A percentile compares a stretch with the other conserved stretches of the same genome.
Conservation (phyloP, 768 basidiomycete genomes). For the Galerina sulciceps region DNA sequence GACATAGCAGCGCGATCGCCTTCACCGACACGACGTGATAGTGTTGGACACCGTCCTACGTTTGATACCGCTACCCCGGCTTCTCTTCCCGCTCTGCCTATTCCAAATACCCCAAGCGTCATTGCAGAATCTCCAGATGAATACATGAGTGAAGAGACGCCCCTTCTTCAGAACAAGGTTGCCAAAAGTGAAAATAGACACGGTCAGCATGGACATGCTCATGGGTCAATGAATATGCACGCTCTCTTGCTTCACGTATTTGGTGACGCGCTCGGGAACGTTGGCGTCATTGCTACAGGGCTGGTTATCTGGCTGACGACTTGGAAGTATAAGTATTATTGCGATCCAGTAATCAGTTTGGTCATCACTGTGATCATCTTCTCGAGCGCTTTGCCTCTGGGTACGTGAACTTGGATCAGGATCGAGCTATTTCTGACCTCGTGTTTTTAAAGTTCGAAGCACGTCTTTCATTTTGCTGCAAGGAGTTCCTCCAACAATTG, state of each 20-base stretch:
- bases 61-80: constrained; percentile 22
- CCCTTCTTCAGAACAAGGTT: constrained; percentile 38
- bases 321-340: constrained; percentile 88
- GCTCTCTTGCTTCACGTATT: constrained; percentile 93
- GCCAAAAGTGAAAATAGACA: constrained; percentile 22
- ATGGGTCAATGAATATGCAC: constrained; percentile 95
- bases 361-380: constrained; percentile 97
- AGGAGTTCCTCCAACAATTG: constrained; percentile 89
- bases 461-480: constrained; percentile 95
- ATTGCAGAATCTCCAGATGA: constrained; percentile 12
- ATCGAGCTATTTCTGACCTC: not conserved
- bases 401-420: constrained; percentile 40
- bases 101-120: not conserved
- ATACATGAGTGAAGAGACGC: constrained; percentile 43
- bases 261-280: constrained; percentile 96
- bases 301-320: constrained; percentile 90
- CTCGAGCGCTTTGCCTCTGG: constrained; percentile 90
- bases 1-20: constrained; percentile 71
- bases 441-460: constrained; percentile 64
- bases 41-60: constrained; percentile 29
- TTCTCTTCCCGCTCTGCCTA: constrained; percentile 7
- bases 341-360: constrained; percentile 91
- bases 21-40: constrained; percentile 36
- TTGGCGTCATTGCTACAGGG: constrained; percentile 95
- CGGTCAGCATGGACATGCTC: constrained; percentile 30